Conservation (phyloP, 805 yeast species). For the Candida montana region DNA sequence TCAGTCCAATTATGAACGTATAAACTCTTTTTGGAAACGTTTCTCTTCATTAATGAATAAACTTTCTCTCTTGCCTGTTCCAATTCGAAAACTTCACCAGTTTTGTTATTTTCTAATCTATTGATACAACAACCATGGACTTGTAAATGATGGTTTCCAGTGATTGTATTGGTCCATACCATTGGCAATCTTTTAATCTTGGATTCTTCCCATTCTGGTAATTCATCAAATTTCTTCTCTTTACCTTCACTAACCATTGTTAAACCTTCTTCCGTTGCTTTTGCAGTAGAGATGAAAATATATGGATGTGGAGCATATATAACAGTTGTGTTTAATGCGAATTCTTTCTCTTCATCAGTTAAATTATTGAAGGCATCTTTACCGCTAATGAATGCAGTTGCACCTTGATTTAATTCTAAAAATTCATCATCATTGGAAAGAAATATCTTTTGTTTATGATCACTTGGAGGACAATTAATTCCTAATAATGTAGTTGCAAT, state of each 20-base stretch:
- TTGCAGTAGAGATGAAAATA: constrained; percentile 74
- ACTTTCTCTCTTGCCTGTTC: constrained; percentile 70
- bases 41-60: constrained; percentile 78
- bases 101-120: constrained; percentile 46
- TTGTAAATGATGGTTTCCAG: constrained; percentile 77
- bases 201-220: constrained; percentile 79
- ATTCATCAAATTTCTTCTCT: constrained; percentile 58
- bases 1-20: constrained; percentile 79
- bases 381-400: constrained; percentile 88
- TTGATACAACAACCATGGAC: constrained; percentile 85
- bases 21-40: constrained; percentile 65
- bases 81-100: constrained; percentile 58
- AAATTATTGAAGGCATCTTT: constrained; percentile 66
- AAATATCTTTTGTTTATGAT: constrained; percentile 56
- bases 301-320: constrained; percentile 93
- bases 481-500: constrained; percentile 81
- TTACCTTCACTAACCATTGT: constrained; percentile 80
- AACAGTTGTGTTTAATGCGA: constrained; percentile 73
- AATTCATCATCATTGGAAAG: constrained; percentile 61
- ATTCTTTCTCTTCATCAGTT: constrained; percentile 63
- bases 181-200: constrained; percentile 76
- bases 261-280: constrained; percentile 80
- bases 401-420: constrained; percentile 70
- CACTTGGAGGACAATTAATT: constrained; percentile 66
- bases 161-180: constrained; percentile 90